Conservation (phyloP, 495 filamentous ascomycete species). For the Hypoxylon subgilvum region DNA sequence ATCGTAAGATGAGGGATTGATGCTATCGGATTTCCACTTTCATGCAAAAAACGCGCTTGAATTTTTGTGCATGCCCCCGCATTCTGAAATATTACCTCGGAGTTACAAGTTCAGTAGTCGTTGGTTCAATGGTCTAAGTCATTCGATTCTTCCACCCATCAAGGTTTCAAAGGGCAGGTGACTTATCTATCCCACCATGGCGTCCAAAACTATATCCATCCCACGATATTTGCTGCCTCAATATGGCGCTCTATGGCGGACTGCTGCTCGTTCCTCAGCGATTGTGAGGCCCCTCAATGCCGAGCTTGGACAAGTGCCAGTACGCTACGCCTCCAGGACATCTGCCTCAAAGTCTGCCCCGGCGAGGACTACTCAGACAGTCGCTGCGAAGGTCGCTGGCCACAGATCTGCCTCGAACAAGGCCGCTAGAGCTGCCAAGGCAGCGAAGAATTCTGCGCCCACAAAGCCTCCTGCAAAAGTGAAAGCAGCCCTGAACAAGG, state of each 20-base stretch:
- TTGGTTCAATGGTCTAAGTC: not conserved
- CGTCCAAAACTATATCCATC: constrained; percentile 49
- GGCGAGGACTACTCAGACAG: not conserved
- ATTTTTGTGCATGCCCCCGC: not conserved
- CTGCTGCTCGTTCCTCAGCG: constrained; percentile 25
- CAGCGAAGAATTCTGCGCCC: constrained; percentile 41
- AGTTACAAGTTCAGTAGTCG: not conserved
- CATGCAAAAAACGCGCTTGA: constrained; percentile 13
- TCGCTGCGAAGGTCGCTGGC: constrained; percentile 15
- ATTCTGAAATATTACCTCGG: not conserved
- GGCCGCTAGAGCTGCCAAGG: constrained; percentile 24
- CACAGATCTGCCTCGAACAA: constrained; percentile 21
- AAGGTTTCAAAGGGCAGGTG: not conserved
- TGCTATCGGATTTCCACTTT: constrained; percentile 18
- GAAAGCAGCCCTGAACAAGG: not conserved
- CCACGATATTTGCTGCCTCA: constrained; percentile 63
- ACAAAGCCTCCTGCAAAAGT: constrained; percentile 43
- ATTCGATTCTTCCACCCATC: not conserved
- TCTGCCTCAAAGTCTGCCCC: constrained; percentile 22
- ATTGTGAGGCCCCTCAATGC: constrained; percentile 33
- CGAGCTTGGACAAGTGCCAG: constrained; percentile 33
- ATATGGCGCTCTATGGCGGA: constrained; percentile 54
- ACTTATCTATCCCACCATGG: constrained; percentile 38
- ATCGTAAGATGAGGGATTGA: constrained; percentile 19
- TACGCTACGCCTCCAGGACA: constrained; percentile 46